Conservation (phyloP, 768 basidiomycete species). For the Psilocybe sp. region DNA sequence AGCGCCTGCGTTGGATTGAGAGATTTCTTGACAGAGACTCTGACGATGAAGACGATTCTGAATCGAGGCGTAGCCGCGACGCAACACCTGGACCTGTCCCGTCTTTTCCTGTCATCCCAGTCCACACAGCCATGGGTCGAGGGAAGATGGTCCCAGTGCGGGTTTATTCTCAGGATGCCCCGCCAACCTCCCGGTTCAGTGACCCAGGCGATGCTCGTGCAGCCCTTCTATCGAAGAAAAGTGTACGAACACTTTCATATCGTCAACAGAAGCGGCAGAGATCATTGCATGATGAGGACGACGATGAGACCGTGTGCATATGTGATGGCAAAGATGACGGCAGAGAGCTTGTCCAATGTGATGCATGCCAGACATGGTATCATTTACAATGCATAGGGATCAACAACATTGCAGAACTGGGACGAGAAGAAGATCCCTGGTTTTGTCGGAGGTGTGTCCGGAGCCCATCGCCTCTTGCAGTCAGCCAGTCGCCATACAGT, state of each 20-base stretch:
- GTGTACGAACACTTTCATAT: constrained; percentile 58
- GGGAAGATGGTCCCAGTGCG: constrained; percentile 62
- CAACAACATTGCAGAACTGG: constrained; percentile 57
- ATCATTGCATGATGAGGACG: constrained; percentile 30
- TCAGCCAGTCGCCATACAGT: constrained; percentile 23
- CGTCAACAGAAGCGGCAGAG: constrained; percentile 43
- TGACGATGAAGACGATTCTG: constrained; percentile 52
- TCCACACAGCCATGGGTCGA: constrained; percentile 37
- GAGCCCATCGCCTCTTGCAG: constrained; percentile 38
- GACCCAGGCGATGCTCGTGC: constrained; percentile 78
- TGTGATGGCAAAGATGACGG: constrained; percentile 70
- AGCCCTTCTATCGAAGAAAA: constrained; percentile 70
- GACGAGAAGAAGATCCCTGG: constrained; percentile 79
- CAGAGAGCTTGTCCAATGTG: constrained; percentile 78
- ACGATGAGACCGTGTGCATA: constrained; percentile 57
- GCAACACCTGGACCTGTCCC: constrained; percentile 23
- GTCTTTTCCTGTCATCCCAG: constrained; percentile 27
- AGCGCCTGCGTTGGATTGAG: constrained; percentile 64
- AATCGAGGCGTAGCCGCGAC: constrained; percentile 28
- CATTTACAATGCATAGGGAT: constrained; percentile 82
- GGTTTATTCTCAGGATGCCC: constrained; percentile 33
- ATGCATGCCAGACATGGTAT: constrained; percentile 78
- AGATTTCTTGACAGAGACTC: constrained; percentile 73
- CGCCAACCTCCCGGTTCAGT: constrained; percentile 26
- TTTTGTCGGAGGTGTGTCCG: constrained; percentile 59